Percentiles rank a stretch among this genome's conserved stretches.
These are phyloP conservation scores for Solanum pennellii DNA, from an alignment of 257 asterid genomes.

Conservation along the genomic window DNA sequence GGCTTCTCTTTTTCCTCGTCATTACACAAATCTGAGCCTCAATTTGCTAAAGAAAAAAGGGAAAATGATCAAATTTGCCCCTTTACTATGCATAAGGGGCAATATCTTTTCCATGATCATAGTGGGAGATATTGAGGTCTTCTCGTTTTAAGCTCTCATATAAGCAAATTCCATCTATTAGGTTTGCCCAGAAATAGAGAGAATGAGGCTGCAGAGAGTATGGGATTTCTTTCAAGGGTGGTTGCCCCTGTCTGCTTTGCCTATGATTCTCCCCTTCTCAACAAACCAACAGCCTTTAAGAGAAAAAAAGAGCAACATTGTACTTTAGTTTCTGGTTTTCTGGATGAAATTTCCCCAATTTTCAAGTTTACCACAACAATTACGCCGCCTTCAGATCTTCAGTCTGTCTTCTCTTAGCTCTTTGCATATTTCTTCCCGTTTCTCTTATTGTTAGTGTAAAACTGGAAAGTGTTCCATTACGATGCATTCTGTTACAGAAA, in stretches of 20 bases:
- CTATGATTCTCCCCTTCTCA: background rate
- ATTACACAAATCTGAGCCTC: background rate
- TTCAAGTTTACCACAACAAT: background rate
- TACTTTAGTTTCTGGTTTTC: background rate
- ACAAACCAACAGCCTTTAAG: background rate
- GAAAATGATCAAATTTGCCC: background rate
- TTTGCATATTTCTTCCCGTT: background rate
- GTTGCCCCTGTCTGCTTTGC: constrained; percentile 39
- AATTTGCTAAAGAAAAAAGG: background rate
- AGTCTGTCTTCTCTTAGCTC: background rate
- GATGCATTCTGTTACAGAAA: background rate
- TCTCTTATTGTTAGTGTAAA: background rate
- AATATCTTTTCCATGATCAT: background rate
- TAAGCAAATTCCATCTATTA: background rate
- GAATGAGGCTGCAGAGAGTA: background rate
- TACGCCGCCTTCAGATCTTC: background rate
- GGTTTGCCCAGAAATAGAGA: background rate
- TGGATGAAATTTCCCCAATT: background rate
- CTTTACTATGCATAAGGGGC: background rate
- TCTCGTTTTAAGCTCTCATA: background rate
- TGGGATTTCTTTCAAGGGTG: constrained; percentile 23
- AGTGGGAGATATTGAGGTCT: background rate
- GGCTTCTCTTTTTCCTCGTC: background rate
- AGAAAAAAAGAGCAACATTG: background rate
- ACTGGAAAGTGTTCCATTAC: background rate